phyloP scores from a whole-genome alignment of 306 rosid species.

The Malus sylvestris region DNA sequence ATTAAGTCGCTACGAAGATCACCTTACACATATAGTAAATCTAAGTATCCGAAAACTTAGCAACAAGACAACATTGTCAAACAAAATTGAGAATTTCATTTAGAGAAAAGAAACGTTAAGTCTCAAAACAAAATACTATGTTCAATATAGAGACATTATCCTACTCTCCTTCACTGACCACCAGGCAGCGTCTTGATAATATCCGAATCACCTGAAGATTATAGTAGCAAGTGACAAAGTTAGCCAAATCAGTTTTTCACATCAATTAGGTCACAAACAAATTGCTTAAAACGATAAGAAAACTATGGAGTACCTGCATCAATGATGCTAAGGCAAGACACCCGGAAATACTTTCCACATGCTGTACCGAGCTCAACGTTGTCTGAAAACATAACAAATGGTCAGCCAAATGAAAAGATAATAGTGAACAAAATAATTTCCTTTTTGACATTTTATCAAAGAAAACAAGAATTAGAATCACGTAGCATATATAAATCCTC shows the following conservation, averaged over 20 bases:
- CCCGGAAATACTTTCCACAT: constrained; percentile 44
- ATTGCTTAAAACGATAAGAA: background rate
- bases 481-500: background rate
- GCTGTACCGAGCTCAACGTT: constrained; percentile 47
- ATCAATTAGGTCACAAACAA: too few species aligned
- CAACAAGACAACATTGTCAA: background rate
- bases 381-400: constrained; percentile 16
- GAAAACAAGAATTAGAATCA: background rate
- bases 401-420: background rate
- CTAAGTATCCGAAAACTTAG: background rate
- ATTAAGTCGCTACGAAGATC: background rate
- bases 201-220: constrained; percentile 42
- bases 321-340: constrained; percentile 42
- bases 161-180: constrained; percentile 25
- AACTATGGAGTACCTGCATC: constrained; percentile 26
- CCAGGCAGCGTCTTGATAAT: constrained; percentile 39
- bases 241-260: background rate
- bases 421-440: background rate
- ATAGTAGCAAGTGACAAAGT: background rate
- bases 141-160: background rate
- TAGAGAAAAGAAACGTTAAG: background rate
- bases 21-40: background rate
- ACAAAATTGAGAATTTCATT: background rate
- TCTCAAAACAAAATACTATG: background rate
- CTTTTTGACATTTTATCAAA: background rate